Conservation (phyloP, 2,329 filamentous ascomycete genomes). For the Annulohypoxylon truncatum region DNA sequence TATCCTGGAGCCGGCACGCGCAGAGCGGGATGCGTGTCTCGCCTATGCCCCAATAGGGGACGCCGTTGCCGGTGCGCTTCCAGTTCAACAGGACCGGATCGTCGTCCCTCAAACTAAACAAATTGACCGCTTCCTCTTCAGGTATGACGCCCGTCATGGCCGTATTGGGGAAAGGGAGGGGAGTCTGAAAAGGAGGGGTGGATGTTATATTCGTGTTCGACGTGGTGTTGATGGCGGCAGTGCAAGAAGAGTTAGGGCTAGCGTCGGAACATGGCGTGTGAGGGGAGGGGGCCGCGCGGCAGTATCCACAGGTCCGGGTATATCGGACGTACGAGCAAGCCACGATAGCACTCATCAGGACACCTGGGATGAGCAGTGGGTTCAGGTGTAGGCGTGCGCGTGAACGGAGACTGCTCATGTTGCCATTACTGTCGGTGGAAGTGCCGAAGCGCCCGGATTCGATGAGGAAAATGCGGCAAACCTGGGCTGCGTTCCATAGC, state of each 20-base stretch:
- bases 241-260: not conserved
- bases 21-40: slow-evolving; percentile 35
- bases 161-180: not conserved
- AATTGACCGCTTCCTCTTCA: slow-evolving; percentile 18
- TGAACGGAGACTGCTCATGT: not conserved
- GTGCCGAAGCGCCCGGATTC: slow-evolving; percentile 7
- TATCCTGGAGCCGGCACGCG: slow-evolving; percentile 31
- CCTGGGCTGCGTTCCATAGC: slow-evolving; percentile 41
- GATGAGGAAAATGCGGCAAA: slow-evolving; percentile 38
- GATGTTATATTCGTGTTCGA: not conserved
- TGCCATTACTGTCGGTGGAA: not conserved
- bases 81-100: slow-evolving; percentile 29
- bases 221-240: not conserved
- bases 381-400: slow-evolving; percentile 35
- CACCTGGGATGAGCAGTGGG: slow-evolving; percentile 38
- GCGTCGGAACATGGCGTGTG: not conserved
- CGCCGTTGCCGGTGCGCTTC: slow-evolving; percentile 20
- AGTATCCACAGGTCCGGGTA: slow-evolving; percentile 25
- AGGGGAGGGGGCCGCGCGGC: slow-evolving; percentile 3
- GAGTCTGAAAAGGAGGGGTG: not conserved
- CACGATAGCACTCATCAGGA: slow-evolving; percentile 40
- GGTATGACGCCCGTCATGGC: not conserved
- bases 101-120: slow-evolving; percentile 26
- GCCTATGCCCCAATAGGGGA: slow-evolving; percentile 37
- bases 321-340: slow-evolving; percentile 37